Evolutionary conservation across 2,329 filamentous ascomycete species (phyloP), one percentile per base, ranked within the genome.

Genomic region (Ophiostoma pallidulum): DNA sequence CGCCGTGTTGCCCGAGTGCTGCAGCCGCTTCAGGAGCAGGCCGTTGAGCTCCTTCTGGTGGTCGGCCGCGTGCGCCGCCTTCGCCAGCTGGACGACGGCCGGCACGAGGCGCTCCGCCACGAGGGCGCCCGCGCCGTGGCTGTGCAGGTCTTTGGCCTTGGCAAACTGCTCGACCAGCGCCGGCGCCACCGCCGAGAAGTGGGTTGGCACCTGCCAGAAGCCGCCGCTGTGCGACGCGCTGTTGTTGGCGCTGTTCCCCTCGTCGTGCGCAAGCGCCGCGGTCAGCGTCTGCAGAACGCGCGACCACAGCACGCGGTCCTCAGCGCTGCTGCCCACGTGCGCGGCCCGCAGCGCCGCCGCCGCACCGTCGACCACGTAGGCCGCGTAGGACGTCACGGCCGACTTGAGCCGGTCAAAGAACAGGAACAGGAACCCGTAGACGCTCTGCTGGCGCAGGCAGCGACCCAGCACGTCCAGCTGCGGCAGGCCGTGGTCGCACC

Each of bases 181-280:
- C 0, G 74, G 71, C 13, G 80, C 78, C 33, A 96, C 80, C 24
- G 77, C 77, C 49, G 74, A 73, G 60, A 96, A 95, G 67, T 96
- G 90, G 1, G 85, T 77, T 0, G 92, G 91, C 0, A 86, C 80
- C 72, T 95, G 89, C 90, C 90, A 97, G 70, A 95, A 97, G 35
- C 40, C 41, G 45, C 31, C 16, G 35, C 20, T 32, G 20, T 18
- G 26, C 33, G 20, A n/a, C 18, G 41, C 24, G 19, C 43, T 1
- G 26, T 13, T 36, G 16, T 31, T 24, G 24, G 14, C 22, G 24
- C 26, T 36, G 64, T 89, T 85, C 62, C 94, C 89, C 66, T 94
- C 86, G 61, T 97, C 92, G 62, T 95, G 80, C 64, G 84, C 76
- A 60, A 97, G 95, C 57, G 80, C 84, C 56, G 80, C 82, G 24